Percentiles rank a stretch among this genome's conserved stretches.
These are phyloP conservation scores for Fonsecaea pedrosoi DNA, from an alignment of 2,329 filamentous ascomycete genomes.

Conservation along the genomic window DNA sequence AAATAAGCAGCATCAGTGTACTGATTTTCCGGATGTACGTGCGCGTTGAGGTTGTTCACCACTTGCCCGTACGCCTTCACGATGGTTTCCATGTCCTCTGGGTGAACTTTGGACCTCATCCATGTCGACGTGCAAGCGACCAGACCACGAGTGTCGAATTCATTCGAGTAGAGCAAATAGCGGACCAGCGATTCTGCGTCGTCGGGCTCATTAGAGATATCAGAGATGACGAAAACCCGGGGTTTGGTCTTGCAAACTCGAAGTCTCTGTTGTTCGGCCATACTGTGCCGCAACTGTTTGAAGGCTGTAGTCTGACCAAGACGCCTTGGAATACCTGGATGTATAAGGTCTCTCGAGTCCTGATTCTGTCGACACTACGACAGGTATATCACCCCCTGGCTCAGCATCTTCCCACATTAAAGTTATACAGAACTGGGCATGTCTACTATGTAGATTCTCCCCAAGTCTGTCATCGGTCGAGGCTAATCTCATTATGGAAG, in stretches of 20 bases:
- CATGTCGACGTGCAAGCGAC: slow-evolving; percentile 57
- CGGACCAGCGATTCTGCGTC: slow-evolving; percentile 55
- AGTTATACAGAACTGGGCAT: no score
- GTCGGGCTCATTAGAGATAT: slow-evolving; percentile 58
- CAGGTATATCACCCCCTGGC: no score
- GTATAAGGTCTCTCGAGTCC: no score
- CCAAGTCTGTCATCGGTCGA: no score
- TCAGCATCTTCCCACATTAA: no score
- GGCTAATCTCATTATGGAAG: no score
- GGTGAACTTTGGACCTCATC: slow-evolving; percentile 51
- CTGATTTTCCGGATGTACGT: slow-evolving; percentile 53
- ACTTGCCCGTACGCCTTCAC: slow-evolving; percentile 54
- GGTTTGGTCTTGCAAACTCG: slow-evolving; percentile 38
- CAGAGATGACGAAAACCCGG: slow-evolving; percentile 52
- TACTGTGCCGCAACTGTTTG: not conserved
- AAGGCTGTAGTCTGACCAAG: no score
- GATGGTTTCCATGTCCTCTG: slow-evolving; percentile 54
- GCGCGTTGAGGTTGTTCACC: slow-evolving; percentile 57
- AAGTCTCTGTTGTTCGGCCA: not conserved
- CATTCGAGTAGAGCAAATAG: slow-evolving; percentile 55
- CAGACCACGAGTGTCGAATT: slow-evolving; percentile 56
- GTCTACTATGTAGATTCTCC: no score
- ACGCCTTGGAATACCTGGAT: no score
- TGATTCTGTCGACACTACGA: no score
- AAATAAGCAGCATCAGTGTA: slow-evolving; percentile 52